Conservation (phyloP, 2,329 filamentous ascomycete species). For the Aspergillus piperis region DNA sequence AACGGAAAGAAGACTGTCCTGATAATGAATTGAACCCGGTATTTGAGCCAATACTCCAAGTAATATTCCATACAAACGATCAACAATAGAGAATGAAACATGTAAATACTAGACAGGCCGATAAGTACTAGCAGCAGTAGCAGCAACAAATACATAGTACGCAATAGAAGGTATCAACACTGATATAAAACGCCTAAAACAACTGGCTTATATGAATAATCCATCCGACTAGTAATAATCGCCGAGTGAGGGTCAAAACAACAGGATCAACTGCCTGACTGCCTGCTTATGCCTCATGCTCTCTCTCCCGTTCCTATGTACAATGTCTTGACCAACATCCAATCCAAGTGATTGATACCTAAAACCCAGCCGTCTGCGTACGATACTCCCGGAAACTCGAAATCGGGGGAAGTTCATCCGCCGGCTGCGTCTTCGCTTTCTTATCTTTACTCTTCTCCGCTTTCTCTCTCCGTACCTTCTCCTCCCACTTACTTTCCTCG, state of each 20-base stretch:
- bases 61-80: too few species aligned
- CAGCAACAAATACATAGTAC: too few species aligned
- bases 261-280: neutral
- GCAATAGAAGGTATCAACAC: too few species aligned
- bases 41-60: too few species aligned
- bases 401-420: slow-evolving; percentile 20
- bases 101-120: too few species aligned
- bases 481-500: slow-evolving; percentile 55
- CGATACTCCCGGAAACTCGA: slow-evolving; percentile 50
- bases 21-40: too few species aligned
- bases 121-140: too few species aligned
- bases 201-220: too few species aligned
- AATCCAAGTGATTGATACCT: neutral
- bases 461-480: slow-evolving; percentile 38
- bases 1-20: too few species aligned
- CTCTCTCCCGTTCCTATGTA: neutral
- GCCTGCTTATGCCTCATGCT: too few species aligned
- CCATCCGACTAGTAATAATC: neutral
- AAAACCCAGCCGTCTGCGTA: slow-evolving; percentile 36
- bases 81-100: too few species aligned
- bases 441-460: slow-evolving; percentile 31
- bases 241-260: neutral
- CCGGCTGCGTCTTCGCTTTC: slow-evolving; percentile 9
- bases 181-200: too few species aligned
- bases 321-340: neutral